Conservation (phyloP, 176 grass and related monocot species). For the Bolboschoenus planiculmis region DNA sequence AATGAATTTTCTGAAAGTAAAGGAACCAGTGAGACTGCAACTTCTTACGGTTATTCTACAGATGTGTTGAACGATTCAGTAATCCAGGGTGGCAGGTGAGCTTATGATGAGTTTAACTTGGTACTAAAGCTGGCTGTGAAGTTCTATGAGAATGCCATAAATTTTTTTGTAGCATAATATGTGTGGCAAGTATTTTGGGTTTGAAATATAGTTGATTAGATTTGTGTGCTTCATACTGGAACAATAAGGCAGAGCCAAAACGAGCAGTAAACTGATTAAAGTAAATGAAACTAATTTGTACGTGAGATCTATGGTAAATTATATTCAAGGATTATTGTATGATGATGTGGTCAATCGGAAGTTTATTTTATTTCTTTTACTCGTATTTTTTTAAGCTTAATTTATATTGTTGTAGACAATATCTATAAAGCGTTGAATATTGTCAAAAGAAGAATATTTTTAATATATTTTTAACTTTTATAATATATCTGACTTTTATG, state of each 20-base stretch:
- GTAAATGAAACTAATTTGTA: neutral
- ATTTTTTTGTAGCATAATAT: neutral
- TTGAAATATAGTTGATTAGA: neutral
- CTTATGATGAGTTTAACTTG: neutral
- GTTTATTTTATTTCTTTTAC: neutral
- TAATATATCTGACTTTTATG: too few relatives aligned
- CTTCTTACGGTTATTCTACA: constrained; percentile 27
- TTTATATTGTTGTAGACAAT: too few relatives aligned
- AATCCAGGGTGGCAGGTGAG: constrained; percentile 46
- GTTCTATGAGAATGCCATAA: neutral
- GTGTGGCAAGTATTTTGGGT: neutral
- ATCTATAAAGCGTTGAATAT: too few relatives aligned
- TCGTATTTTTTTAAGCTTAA: too few relatives aligned
- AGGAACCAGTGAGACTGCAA: neutral
- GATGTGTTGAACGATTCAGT: constrained; percentile 27
- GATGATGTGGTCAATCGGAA: neutral
- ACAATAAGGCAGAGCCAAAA: neutral
- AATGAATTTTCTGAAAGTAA: constrained; percentile 24
- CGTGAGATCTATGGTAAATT: neutral
- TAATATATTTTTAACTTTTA: too few relatives aligned
- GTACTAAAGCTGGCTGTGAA: neutral
- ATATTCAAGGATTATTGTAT: neutral
- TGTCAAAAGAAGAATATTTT: too few relatives aligned
- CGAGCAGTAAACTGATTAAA: neutral
- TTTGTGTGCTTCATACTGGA: neutral